Conservation (phyloP, 2,329 filamentous ascomycete genomes). For the Aphanoascus verrucosus region DNA sequence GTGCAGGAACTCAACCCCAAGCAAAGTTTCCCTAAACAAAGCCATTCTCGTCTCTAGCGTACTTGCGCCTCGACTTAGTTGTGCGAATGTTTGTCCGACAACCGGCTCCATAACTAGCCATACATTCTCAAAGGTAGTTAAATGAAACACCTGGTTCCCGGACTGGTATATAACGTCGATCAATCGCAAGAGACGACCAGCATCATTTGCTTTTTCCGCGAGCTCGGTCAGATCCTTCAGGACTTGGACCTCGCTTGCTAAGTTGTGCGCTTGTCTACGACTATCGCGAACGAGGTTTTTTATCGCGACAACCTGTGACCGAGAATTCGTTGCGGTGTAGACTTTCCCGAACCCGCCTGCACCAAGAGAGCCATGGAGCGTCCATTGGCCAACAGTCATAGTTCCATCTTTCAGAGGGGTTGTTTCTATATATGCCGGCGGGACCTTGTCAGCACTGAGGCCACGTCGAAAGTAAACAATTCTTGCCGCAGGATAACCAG, state of each 20-base stretch:
- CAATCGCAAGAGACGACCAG: not conserved
- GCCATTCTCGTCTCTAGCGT: not conserved
- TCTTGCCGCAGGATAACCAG: not conserved
- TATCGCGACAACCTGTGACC: constrained; percentile 1
- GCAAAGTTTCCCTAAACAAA: not conserved
- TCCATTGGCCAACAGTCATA: constrained; percentile 3
- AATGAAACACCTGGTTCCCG: not conserved
- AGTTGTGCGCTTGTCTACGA: not conserved
- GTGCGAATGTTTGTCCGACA: not conserved
- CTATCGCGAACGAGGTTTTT: not conserved
- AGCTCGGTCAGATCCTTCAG: not conserved
- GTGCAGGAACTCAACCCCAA: constrained; percentile 2
- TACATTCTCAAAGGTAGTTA: not conserved
- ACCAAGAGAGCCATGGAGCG: not conserved
- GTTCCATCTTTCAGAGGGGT: not conserved
- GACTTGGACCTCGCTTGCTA: not conserved
- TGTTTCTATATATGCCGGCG: not conserved
- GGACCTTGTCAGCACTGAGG: not conserved
- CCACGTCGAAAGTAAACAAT: not conserved
- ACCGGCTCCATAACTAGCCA: not conserved
- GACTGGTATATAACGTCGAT: not conserved
- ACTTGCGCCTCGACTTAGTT: not conserved
- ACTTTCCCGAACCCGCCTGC: not conserved
- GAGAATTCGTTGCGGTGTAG: not conserved
- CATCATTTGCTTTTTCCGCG: not conserved